Evolutionary conservation across 2,329 filamentous ascomycete genomes (phyloP).

Genomic region (Teratosphaeriaceae sp.): DNA sequence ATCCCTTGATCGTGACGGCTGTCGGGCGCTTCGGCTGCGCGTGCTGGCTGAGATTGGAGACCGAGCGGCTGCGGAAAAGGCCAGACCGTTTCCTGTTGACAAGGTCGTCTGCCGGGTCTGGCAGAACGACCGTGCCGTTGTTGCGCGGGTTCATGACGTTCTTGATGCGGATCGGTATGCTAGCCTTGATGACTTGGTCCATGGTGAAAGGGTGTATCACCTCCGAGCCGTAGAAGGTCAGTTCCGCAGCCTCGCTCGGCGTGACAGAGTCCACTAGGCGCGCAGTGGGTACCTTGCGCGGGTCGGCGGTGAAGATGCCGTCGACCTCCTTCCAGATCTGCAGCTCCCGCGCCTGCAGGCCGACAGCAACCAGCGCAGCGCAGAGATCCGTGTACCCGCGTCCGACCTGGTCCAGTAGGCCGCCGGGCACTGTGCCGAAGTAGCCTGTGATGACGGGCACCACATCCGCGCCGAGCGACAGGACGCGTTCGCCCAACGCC

Average conservation of each 20-base stretch:
- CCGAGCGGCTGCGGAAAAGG: conserved; percentile 41
- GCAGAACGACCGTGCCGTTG: conserved; percentile 74
- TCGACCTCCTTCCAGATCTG: conserved; percentile 99
- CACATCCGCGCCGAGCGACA: conserved; percentile 37
- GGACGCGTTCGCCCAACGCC: conserved; percentile 37
- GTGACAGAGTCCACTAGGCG: conserved; percentile 82
- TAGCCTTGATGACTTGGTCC: conserved; percentile 77
- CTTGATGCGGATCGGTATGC: conserved; percentile 83
- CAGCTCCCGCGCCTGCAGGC: conserved; percentile 76
- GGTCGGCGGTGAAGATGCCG: conserved; percentile 83
- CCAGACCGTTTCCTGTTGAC: conserved; percentile 45
- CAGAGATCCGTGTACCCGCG: conserved; percentile 96
- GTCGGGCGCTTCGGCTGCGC: conserved; percentile 45
- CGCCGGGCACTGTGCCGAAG: conserved; percentile 88
- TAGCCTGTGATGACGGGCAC: conserved; percentile 67
- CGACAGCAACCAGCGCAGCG: conserved; percentile 84
- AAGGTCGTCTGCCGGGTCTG: conserved; percentile 56
- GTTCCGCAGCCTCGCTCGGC: conserved; percentile 86
- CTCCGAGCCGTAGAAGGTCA: conserved; percentile 71
- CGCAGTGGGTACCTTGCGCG: conserved; percentile 87
- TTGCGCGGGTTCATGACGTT: conserved; percentile 83
- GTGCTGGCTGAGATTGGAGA: conserved; percentile 32
- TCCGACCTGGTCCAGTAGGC: conserved; percentile 84
- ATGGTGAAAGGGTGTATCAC: conserved; percentile 99
- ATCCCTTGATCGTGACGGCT: conserved; percentile 94